Evolutionary conservation across 768 basidiomycete genomes (phyloP), one percentile per base, ranked within the genome.

Genomic region (Termitomyces sp.): DNA sequence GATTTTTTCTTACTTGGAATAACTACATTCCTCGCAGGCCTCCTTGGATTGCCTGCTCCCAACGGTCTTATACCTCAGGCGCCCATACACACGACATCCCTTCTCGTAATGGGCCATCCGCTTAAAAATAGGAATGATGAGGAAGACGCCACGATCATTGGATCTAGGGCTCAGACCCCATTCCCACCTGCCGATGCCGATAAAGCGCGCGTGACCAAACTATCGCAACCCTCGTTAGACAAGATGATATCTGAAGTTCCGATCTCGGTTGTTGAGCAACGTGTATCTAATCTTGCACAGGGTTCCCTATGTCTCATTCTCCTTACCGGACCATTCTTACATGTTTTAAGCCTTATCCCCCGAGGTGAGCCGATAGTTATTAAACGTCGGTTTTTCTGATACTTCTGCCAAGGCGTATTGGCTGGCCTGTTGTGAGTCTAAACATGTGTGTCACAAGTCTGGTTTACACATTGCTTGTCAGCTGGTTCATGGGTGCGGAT

Each of bases 401-500:
- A 62, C 36, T n/a, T 34, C 20, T 58, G 34, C 39, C 9, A 52
- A 74, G 86, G 88, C 33, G 89, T 89, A 13, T 78, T 95, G 22
- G 92, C 92, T 14, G 93, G 93, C 2, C 76, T 95, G 18, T 96
- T 96, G 91, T 93, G 62, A 70, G 84, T 77, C 56, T n/a, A n/a
- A n/a, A n/a, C 27, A 30, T 3, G 10, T 40, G n/a, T 24, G 5
- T 10, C 40, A 16, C 14, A n/a, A 32, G 36, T 20, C 10, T 13
- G 5, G 46, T 61, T 53, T 34, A 53, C 36, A 30, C 30, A 49
- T 7, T 1, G n/a, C 24, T 18, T 46, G 47, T 6, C 55, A 89
- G 88, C 71, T 95, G 93, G 93, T 95, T 86, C 69, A 96, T 98
- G 91, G 95, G 95, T 14, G 82, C 82, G 34, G 89, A 91, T 56